Evolutionary conservation across 257 asterid genomes (phyloP), one percentile per base, ranked within the genome.

Genomic region (Euphrasia confusa): DNA sequence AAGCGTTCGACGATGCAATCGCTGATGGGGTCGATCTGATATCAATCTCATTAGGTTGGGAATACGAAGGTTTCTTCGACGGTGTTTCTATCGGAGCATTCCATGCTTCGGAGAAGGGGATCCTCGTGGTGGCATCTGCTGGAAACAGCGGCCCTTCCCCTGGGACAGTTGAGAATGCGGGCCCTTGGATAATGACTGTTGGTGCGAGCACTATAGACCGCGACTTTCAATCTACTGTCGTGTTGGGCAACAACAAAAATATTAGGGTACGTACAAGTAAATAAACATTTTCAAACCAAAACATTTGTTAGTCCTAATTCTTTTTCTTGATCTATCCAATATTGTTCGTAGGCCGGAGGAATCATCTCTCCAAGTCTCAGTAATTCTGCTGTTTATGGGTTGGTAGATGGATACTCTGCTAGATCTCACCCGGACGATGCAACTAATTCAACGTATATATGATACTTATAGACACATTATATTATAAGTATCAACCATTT

Each of bases 121-220:
- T 30, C 33, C 33, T 4, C 5, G 95, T 88, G 10, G 81, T 68
- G 1, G 82, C 95, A 79, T 81, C 95, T 0, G 95, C 88, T 0
- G 95, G 95, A 7, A 88, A 86, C 45, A 76, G 72, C 3, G 96
- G 96, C 54, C 93, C 87, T 17, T 15, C 13, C 9, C 10, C 83
- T 11, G 9, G 17, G 9, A 35, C 81, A 0, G 80, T 82, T 1
- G 75, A 65, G 61, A 90, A 88, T 40, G 73, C 60, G 7, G 96
- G 90, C 49, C 98, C 98, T 3, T 90, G 98, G 98, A 76, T 88
- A 50, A 63, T 90, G 10, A 82, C 98, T 2, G 94, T 90, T 17
- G 94, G 88, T 13, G 96, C 95, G 15, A 80, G 94, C 35, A 82
- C 95, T 4, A 82, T 82, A 1, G 95, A 87, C 49, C 93, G 98